Evolutionary conservation across 805 yeast genomes (phyloP), one percentile per base, ranked within the genome.

Genomic region (Ogataea pignaliae): DNA sequence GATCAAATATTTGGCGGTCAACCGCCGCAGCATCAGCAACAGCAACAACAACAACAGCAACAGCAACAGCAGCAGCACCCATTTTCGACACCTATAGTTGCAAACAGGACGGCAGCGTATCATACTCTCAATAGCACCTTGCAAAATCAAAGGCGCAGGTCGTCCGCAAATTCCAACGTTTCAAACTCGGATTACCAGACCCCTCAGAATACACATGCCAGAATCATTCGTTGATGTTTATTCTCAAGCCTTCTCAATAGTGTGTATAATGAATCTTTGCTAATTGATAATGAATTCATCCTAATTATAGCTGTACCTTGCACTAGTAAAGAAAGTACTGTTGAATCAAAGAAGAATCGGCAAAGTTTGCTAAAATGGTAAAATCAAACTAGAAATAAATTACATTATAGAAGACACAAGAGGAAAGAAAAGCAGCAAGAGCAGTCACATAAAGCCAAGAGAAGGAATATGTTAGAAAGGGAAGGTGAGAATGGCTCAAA

Each of bases 21-120:
- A 17, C 40, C 11, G 16, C 29, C 21, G n/a, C 43, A n/a, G 16
- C 35, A 31, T 11, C 29, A 15, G 17, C 40, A 29, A 10, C 44
- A 42, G 26, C 44, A 37, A 18, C 39, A 35, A 8, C 34, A 34
- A 18, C 40, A 31, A 12, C 29, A 15, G 17, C 40, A 29, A 10
- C 44, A 42, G 26, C 44, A 37, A 18, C 39, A 35, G 14, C 34
- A 34, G 17, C 40, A 36, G 3, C 36, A 43, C 12, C 48, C 49
- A 15, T 43, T 48, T 16, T 40, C 53, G 17, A 54, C 59, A 7
- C 59, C 59, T 10, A 48, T 53, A 14, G 47, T 54, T 26, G 42
- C 47, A 11, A 51, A 50, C 39, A 45, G 59, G 15, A 51, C 33
- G 6, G 33, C 54, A 10, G 37, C 44, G 3, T 44, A 46, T 29